Conservation (phyloP, 2,329 filamentous ascomycete genomes). For the Immersiporthe knoxdaviesiana region DNA sequence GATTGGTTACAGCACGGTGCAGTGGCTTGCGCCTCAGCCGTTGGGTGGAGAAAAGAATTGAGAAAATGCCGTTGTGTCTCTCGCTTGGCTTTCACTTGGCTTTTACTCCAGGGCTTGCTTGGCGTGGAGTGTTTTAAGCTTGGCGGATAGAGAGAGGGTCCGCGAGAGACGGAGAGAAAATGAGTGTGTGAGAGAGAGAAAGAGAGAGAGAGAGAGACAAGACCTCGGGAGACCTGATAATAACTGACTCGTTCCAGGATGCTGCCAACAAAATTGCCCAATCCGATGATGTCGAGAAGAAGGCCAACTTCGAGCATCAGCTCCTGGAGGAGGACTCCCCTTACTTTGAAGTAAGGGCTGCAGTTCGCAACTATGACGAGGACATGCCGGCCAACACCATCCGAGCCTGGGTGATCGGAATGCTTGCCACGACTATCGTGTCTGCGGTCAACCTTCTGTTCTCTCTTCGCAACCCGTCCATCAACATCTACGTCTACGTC, state of each 20-base stretch:
- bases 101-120: neutral
- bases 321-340: conserved; percentile 27
- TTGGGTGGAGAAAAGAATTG: neutral
- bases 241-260: neutral
- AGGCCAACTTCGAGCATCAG: conserved; percentile 26
- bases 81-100: neutral
- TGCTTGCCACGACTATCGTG: conserved; percentile 20
- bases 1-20: neutral
- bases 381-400: conserved; percentile 28
- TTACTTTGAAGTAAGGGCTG: conserved; percentile 36
- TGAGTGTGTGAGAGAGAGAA: neutral
- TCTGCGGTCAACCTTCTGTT: conserved; percentile 26
- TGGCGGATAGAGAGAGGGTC: neutral
- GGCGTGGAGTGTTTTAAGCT: neutral
- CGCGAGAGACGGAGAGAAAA: neutral
- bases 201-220: neutral
- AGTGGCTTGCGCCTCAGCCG: neutral
- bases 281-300: conserved; percentile 28
- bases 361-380: conserved; percentile 33
- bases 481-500: conserved; percentile 26
- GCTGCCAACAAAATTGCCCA: conserved; percentile 24
- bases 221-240: no score
- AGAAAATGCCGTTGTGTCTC: neutral
- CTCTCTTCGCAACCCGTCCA: conserved; percentile 22
- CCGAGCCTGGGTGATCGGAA: conserved; percentile 25